A percentile compares a stretch with the other conserved stretches of the same genome.
These are phyloP conservation scores for Lepiota venenata DNA, from an alignment of 768 basidiomycete species.

Conservation along the genomic window DNA sequence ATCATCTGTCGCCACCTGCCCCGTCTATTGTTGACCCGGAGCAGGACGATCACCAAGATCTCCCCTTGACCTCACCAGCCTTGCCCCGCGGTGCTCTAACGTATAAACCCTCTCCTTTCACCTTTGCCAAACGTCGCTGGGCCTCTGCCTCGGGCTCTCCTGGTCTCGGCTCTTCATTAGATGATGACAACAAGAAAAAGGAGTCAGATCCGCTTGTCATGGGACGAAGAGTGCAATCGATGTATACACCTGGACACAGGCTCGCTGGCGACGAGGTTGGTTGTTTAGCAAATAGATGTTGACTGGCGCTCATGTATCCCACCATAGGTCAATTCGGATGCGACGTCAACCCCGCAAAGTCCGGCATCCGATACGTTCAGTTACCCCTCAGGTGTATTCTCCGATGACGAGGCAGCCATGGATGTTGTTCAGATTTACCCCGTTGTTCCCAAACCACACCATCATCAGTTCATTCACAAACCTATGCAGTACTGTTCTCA, in stretches of 20 bases:
- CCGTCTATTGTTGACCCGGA: conserved; percentile 23
- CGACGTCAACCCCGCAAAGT: not conserved
- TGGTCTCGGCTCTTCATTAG: not conserved
- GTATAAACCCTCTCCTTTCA: conserved; percentile 61
- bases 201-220: not conserved
- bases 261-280: conserved; percentile 11
- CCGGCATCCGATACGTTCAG: conserved; percentile 8
- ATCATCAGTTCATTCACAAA: not conserved
- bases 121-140: conserved; percentile 63
- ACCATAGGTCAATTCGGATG: not conserved
- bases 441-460: conserved; percentile 15
- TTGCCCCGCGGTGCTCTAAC: conserved; percentile 41
- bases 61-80: conserved; percentile 18
- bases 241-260: not conserved
- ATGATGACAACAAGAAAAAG: conserved; percentile 1
- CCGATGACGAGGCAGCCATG: conserved; percentile 18
- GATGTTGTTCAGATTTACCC: conserved; percentile 27
- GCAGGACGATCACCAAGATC: conserved; percentile 10
- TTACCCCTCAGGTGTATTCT: conserved; percentile 17
- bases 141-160: conserved; percentile 16
- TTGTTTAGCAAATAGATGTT: not conserved
- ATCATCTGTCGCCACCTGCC: conserved; percentile 40
- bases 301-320: not conserved
- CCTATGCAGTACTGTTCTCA: conserved; percentile 9
- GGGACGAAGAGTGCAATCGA: conserved; percentile 3